Base-by-base conservation (phyloP, 805 yeast genomes). In the Candida insectorum region DNA sequence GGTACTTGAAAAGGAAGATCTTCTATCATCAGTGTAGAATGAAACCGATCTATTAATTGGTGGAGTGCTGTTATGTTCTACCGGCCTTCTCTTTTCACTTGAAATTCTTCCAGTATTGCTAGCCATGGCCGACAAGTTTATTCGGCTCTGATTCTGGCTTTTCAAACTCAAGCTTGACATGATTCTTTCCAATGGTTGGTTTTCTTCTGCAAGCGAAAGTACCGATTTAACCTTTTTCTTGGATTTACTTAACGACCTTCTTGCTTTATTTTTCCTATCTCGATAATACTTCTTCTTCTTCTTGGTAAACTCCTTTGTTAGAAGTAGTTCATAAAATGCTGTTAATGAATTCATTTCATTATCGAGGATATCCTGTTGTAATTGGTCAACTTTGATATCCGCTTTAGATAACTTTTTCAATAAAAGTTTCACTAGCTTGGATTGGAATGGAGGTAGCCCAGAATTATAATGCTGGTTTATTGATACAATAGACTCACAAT, bases 311-410 rank as follows among this genome's bases (percentile, higher is more conserved):
- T 75, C 79, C 30, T 63, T 60, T 15, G 83, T 86, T 18, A 81
- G 56, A 12, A 79, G 56, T 13, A 86, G 61, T 28, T 79, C 79
- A 81, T 89, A 87, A 37, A 81, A 68, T 0, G 91, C 95, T 10
- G 84, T 76, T 11, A 84, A 60, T 0, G 86, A 65, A 55, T 85
- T 93, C 57, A 85, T 75, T 36, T 80, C 77, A 29, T 73, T 70
- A 36, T 71, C 67, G 18, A 60, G 48, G 3, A 87, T 78, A 18
- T 83, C 73, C 6, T 71, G 62, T 44, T 75, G 77, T 20, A 88
- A 59, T 2, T 69, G 56, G 10, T 77, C 81, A 2, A 72, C 67
- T 50, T 84, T 85, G 23, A 86, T 62, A n/a, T 85, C 82, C 16
- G 77, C 55, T 37, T 75, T 69, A 27, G 71, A 70, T 30, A 87